Base-by-base conservation (phyloP, 208 protist genomes). In the Leishmania tarentolae region DNA sequence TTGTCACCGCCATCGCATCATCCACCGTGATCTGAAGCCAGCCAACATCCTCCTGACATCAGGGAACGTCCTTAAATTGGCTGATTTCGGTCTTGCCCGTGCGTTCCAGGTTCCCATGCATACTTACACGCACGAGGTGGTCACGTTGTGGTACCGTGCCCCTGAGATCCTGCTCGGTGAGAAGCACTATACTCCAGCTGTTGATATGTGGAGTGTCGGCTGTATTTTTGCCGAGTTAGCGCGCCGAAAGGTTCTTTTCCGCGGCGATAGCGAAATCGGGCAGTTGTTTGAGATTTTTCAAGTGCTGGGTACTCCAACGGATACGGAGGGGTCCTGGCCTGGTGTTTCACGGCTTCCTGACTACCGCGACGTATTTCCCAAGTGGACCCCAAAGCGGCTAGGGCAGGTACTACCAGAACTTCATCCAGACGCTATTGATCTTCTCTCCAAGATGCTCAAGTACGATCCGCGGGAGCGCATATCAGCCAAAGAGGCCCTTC, bases 81-180 rank as follows among this genome's bases (percentile, higher is more conserved):
- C 96, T 17, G 97, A 99, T 82, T 99, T 99, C 93, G 99, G 99
- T 73, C 95, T 99, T n/a, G 98, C 99, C 0, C 93, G 98, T 19
- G 96, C 97, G 17, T 99, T 99, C 87, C 98, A 99, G 89, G 97
- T 99, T 40, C 99, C 99, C 56, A 94, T 99, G 76, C 97, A 99
- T 83, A 99, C 97, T 37, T 99, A 99, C 88, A 99, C 99, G 2
- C 99, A 99, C 88, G 99, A 99, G 87, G 99, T 99, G 44, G 99
- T 99, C 21, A 99, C 99, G 21, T 93, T 99, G 46, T 99, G 99
- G 99, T 99, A 99, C 88, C 90, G 99, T 70, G 99, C 99, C 0
- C 99, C 99, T 40, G 99, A 99, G 88, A 99, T 99, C 70, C 93
- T 99, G 13, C 92, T 99, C 35, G 99, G 99, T 11, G 97, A 98